Evolutionary conservation across 1,284 basidiomycete species (phyloP).

Genomic region (Puccinia polysora): DNA sequence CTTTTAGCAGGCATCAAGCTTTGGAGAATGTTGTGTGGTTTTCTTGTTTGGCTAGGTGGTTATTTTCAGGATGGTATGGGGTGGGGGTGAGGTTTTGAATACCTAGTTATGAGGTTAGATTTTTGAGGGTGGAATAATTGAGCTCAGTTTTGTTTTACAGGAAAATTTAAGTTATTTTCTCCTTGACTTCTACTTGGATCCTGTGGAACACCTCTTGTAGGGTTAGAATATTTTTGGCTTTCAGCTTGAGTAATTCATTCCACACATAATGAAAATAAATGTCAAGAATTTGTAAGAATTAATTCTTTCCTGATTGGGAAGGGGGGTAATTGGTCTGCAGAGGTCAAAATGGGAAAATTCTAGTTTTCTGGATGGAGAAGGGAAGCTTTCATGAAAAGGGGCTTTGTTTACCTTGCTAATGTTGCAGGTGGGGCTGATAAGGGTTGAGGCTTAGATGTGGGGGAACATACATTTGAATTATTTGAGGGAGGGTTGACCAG

Average conservation of each 20-base stretch:
- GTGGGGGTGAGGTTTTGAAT: constrained; percentile 51
- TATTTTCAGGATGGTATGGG: too few species aligned
- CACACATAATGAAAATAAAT: neutral
- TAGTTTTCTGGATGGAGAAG: neutral
- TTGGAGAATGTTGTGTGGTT: constrained; percentile 50
- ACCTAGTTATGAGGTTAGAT: constrained; percentile 50
- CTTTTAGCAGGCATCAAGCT: constrained; percentile 49
- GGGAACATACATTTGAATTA: neutral
- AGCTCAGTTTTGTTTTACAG: constrained; percentile 49
- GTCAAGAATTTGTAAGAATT: neutral
- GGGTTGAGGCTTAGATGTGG: neutral
- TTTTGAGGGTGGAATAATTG: constrained; percentile 47
- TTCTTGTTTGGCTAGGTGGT: constrained; percentile 51
- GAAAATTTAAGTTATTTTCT: too few species aligned
- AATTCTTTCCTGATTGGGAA: neutral
- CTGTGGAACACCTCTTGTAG: neutral
- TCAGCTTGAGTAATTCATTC: neutral
- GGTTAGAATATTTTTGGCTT: neutral
- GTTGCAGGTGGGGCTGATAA: neutral
- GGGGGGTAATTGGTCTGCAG: neutral
- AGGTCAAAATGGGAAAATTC: neutral
- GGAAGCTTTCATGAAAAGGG: neutral
- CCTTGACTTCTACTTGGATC: too few species aligned
- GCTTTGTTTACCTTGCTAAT: neutral
- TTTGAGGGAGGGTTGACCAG: neutral